Evolutionary conservation across 176 grass and related monocot genomes (phyloP), one percentile per base, ranked within the genome.

Genomic region (Eremochloa ophiuroides): DNA sequence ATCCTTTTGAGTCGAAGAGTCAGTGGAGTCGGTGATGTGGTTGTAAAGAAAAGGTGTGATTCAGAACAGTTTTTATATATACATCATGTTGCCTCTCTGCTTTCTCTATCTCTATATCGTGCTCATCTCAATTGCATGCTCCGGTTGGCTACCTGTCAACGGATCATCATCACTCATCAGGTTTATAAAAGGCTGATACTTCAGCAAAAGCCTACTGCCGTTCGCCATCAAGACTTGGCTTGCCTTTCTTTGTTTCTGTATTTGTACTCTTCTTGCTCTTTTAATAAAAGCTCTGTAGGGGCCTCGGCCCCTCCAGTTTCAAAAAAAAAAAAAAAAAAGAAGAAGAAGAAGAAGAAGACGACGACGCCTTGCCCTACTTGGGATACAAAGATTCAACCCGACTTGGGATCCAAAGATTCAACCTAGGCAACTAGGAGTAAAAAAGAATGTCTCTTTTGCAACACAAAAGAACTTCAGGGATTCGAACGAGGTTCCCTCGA

Each of bases 1-100:
- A 47, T 59, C 25, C 58, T 59, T 53, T 66, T 61, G 37, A 74
- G 73, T 66, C 12, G 44, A 69, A 60, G 41, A 50, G 69, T 47
- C 16, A 15, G 31, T 79, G 56, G 58, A 80, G 35, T 76, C 25
- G 26, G 37, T 86, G 61, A 27, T 80, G 38, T 81, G 37, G 31
- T 74, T 81, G 84, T 86, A 74, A 67, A 83, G 30, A 66, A 40
- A 15, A 79, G 29, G 37, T 22, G 84, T 42, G 42, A 34, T 73
- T 25, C 12, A 7, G 59, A 7, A 10, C 44, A 10, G 60, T 80
- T 68, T 39, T 64, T n/a, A n/a, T n/a, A n/a, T n/a, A 34, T 74
- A 58, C 53, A 58, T 58, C n/a, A 56, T 34, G 17, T 6, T 56
- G 35, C 43, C 41, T 71, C 41, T 48, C 29, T 35, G 23, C 25